Conservation (phyloP, 2,329 filamentous ascomycete species). For the Aspergillus sp. region DNA sequence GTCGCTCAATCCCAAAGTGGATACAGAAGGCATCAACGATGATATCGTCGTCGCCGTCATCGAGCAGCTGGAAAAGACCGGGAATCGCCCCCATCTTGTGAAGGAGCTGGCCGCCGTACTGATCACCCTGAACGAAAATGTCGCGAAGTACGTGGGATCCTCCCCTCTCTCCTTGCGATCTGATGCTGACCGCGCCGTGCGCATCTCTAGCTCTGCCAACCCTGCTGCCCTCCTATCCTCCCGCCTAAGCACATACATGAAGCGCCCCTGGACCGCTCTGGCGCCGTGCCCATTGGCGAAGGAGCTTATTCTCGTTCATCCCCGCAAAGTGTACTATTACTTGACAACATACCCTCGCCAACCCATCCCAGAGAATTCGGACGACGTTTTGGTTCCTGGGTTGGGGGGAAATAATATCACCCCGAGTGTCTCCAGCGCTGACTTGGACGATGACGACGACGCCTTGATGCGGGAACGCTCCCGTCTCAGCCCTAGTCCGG, state of each 20-base stretch:
- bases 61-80: slow-evolving; percentile 80
- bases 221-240: slow-evolving; percentile 94
- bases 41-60: slow-evolving; percentile 93
- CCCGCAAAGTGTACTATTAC: slow-evolving; percentile 94
- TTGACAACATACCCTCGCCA: slow-evolving; percentile 84
- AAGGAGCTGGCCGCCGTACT: slow-evolving; percentile 87
- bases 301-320: slow-evolving; percentile 87
- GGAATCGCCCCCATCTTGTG: slow-evolving; percentile 88
- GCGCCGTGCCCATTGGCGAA: slow-evolving; percentile 87
- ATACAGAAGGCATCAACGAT: slow-evolving; percentile 83
- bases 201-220: slow-evolving; percentile 93
- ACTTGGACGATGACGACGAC: slow-evolving; percentile 67
- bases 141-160: slow-evolving; percentile 73
- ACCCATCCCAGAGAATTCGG: slow-evolving; percentile 67
- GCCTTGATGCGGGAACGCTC: slow-evolving; percentile 49
- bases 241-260: slow-evolving; percentile 82
- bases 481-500: slow-evolving; percentile 83
- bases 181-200: slow-evolving; percentile 21
- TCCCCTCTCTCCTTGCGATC: slow-evolving; percentile 4
- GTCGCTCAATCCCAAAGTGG: slow-evolving; percentile 56
- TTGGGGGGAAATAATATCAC: slow-evolving; percentile 66
- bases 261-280: slow-evolving; percentile 75
- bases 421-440: slow-evolving; percentile 73
- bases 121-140: slow-evolving; percentile 70
- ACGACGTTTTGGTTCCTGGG: slow-evolving; percentile 48